Conservation (phyloP, 2,329 filamentous ascomycete species). For the Aspergillus vadensis region DNA sequence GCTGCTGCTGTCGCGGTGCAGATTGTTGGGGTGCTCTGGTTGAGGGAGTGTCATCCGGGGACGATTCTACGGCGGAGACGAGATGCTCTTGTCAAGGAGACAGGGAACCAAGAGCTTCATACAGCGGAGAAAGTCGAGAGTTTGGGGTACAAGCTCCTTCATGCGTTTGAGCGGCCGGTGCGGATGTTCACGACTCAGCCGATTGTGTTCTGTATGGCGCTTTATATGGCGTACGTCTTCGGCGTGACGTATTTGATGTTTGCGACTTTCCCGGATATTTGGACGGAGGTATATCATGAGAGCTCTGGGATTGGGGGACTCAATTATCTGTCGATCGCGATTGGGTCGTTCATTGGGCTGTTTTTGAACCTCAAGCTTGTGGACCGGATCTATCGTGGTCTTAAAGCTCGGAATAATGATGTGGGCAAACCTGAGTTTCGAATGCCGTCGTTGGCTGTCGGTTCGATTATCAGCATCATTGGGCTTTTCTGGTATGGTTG, state of each 20-base stretch:
- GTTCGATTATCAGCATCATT: slow-evolving; percentile 53
- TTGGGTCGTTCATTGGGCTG: slow-evolving; percentile 61
- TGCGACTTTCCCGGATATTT: slow-evolving; percentile 56
- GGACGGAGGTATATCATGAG: slow-evolving; percentile 57
- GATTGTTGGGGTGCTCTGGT: slow-evolving; percentile 59
- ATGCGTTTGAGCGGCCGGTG: slow-evolving; percentile 57
- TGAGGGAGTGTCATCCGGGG: slow-evolving; percentile 66
- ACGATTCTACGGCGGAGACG: slow-evolving; percentile 62
- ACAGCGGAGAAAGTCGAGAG: slow-evolving; percentile 30
- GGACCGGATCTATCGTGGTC: slow-evolving; percentile 50
- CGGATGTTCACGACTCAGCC: slow-evolving; percentile 60
- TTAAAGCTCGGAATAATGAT: slow-evolving; percentile 48
- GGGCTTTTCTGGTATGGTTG: slow-evolving; percentile 62
- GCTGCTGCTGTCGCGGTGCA: slow-evolving; percentile 64
- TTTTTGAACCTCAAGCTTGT: slow-evolving; percentile 51
- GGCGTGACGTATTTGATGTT: slow-evolving; percentile 44
- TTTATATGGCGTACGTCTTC: slow-evolving; percentile 61
- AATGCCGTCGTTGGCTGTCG: slow-evolving; percentile 59
- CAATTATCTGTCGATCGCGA: slow-evolving; percentile 63
- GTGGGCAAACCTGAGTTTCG: slow-evolving; percentile 59
- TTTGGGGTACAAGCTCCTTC: not conserved
- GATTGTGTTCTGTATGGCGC: slow-evolving; percentile 58
- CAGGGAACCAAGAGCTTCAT: slow-evolving; percentile 36
- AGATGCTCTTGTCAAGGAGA: slow-evolving; percentile 45
- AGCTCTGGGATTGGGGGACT: slow-evolving; percentile 59